Base-by-base conservation (phyloP, 139 green algal species). In the Dunaliella primolecta region DNA sequence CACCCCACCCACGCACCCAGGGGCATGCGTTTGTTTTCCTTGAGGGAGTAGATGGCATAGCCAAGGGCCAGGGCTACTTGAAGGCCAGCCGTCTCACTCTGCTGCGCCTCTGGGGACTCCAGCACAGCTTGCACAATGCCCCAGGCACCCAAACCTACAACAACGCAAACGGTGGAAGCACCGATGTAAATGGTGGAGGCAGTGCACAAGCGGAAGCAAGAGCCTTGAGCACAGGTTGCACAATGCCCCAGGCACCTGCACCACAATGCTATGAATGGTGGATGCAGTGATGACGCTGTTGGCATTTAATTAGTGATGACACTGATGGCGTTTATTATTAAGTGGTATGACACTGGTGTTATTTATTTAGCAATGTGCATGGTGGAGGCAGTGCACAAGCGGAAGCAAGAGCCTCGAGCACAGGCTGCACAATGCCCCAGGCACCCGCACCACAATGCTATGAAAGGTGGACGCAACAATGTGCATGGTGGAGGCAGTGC, bases 31-130 rank as follows among this genome's bases (percentile, higher is more conserved):
- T 98, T 97, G 79, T 94, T 91, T 64, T 96, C 91, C 30, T 91
- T 90, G 70, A 98, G 88, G 30, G 92, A 90, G 86, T 98, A 98
- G 23, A 98, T 84, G 33, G 86, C 80, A 23, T 93, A 93, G 0
- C 83, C 94, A 1, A 92, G 81, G 2, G 91, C 95, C 24, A 97
- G 84, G 2, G 94, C 93, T 64, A 98, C 88, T 88, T 96, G 95
- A 37, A 96, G 74, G 0, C 94, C 93, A 11, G 93, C 93, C 2
- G 95, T 93, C 37, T 96, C 94, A 1, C 74, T 78, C 32, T 84
- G 85, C 88, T 89, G 91, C 3, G 86, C 85, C 36, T 90, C 87
- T 0, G 88, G 85, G 0, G 89, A 85, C 77, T 96, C 90, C 1
- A 92, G 84, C 29, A 95, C 25, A 0, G 90, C 93, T 90, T 94